Evolutionary conservation across 805 yeast genomes (phyloP).

Genomic region (Maudiozyma serrabonitensis): DNA sequence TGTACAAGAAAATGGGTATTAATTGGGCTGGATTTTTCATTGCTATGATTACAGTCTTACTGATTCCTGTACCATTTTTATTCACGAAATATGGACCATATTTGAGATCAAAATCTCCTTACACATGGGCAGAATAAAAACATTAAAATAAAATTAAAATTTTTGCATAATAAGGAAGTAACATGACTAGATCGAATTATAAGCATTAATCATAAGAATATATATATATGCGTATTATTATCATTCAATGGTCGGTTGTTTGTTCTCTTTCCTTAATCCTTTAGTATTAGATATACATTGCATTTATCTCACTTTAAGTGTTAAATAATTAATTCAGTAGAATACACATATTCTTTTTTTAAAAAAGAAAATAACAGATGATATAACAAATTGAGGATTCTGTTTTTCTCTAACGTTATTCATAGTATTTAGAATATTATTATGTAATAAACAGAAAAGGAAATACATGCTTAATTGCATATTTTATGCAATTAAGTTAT

Average conservation of each 20-base stretch:
- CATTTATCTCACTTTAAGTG: background rate
- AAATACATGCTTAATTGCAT: background rate
- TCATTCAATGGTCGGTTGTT: background rate
- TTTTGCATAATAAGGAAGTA: background rate
- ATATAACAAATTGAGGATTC: too few species aligned
- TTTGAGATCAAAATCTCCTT: constrained; percentile 38
- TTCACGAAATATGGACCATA: constrained; percentile 41
- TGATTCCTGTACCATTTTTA: constrained; percentile 48
- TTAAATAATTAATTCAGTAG: background rate
- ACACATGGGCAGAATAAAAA: constrained; percentile 32
- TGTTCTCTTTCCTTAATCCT: background rate
- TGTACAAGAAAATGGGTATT: constrained; percentile 45
- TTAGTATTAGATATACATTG: constrained; percentile 1
- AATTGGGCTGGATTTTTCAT: constrained; percentile 50
- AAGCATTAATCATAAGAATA: too few species aligned
- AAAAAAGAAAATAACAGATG: background rate
- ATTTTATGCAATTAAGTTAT: background rate
- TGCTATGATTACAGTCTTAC: constrained; percentile 39
- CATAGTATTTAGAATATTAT: too few species aligned
- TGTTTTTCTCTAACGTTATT: too few species aligned
- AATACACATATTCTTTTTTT: background rate
- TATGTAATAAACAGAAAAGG: too few species aligned
- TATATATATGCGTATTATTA: background rate
- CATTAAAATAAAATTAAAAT: background rate
- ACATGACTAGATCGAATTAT: too few species aligned